Evolutionary conservation across 306 rosid genomes (phyloP).

Genomic region (Cucurbita argyrosperma): DNA sequence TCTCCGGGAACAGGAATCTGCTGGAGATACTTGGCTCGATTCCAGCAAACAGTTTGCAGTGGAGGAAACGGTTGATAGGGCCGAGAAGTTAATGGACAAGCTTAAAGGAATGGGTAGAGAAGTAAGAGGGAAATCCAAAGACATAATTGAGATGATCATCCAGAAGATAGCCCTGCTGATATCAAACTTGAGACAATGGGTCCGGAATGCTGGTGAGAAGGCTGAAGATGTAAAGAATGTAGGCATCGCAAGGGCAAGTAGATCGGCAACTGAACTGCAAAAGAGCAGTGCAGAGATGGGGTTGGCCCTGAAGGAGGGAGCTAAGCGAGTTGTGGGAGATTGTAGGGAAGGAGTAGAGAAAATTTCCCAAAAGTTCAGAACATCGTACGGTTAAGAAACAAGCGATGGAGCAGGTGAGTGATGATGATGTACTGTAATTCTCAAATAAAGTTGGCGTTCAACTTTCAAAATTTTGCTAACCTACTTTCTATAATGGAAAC

Average conservation of each 20-base stretch:
- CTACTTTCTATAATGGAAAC: not conserved
- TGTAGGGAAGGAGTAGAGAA: slow-evolving; percentile 90
- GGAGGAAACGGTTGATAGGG: slow-evolving; percentile 55
- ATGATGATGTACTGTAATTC: not conserved
- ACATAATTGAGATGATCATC: slow-evolving; percentile 38
- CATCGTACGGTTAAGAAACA: slow-evolving; percentile 11
- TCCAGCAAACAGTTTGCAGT: slow-evolving; percentile 51
- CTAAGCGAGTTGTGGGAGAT: slow-evolving; percentile 64
- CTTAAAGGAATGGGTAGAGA: slow-evolving; percentile 48
- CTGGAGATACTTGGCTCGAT: slow-evolving; percentile 68
- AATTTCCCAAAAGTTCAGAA: slow-evolving; percentile 71
- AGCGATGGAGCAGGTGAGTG: not conserved
- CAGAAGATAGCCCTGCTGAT: slow-evolving; percentile 32
- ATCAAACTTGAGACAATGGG: slow-evolving; percentile 51
- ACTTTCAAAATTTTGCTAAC: not conserved
- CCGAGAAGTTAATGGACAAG: slow-evolving; percentile 50
- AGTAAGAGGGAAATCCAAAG: slow-evolving; percentile 54
- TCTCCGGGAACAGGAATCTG: slow-evolving; percentile 66
- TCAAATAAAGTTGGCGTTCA: not conserved
- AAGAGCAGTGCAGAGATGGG: slow-evolving; percentile 44
- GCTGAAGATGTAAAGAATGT: slow-evolving; percentile 39
- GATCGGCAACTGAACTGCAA: slow-evolving; percentile 48
- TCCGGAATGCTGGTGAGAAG: slow-evolving; percentile 31
- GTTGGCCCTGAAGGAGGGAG: slow-evolving; percentile 46
- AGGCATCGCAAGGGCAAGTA: slow-evolving; percentile 32